Conservation (phyloP, 805 yeast genomes). For the Starmera quercuum region DNA sequence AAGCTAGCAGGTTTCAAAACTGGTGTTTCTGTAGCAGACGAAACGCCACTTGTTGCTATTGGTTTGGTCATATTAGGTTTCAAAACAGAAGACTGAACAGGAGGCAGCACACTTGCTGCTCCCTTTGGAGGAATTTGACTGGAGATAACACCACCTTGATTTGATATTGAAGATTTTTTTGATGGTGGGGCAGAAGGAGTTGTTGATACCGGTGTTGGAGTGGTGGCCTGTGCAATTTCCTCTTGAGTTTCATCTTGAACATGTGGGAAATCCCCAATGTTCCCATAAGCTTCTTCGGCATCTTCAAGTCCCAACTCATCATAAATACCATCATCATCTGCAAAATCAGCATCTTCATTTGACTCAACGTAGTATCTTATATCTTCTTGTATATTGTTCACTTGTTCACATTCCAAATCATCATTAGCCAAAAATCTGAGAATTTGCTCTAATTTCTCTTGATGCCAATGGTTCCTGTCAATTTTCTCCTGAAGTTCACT, state of each 20-base stretch:
- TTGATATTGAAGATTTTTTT: slow-evolving; percentile 7
- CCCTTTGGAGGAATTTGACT: slow-evolving; percentile 13
- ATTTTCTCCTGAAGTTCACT: slow-evolving; percentile 55
- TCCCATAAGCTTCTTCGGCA: slow-evolving; percentile 44
- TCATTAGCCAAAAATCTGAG: slow-evolving; percentile 74
- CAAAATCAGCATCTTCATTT: slow-evolving; percentile 86
- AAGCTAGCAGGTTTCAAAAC: slow-evolving; percentile 18
- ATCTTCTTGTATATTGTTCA: slow-evolving; percentile 78
- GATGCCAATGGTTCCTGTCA: slow-evolving; percentile 75
- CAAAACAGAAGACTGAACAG: not conserved
- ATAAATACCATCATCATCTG: slow-evolving; percentile 89
- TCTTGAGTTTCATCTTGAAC: slow-evolving; percentile 3
- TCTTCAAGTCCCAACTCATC: slow-evolving; percentile 75
- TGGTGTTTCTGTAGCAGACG: slow-evolving; percentile 7
- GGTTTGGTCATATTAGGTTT: not conserved
- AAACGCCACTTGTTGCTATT: too few relatives aligned
- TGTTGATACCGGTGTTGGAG: slow-evolving; percentile 2
- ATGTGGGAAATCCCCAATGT: slow-evolving; percentile 32
- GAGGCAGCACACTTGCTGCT: not conserved
- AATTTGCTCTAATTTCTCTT: slow-evolving; percentile 68
- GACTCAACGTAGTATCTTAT: slow-evolving; percentile 89
- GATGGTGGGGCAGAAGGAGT: slow-evolving; percentile 2
- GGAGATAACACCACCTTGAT: slow-evolving; percentile 23
- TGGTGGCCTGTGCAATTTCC: slow-evolving; percentile 5
- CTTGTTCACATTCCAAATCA: slow-evolving; percentile 66